Evolutionary conservation across 1,139 yeast genomes (phyloP).

Genomic region (Pichia sp.): DNA sequence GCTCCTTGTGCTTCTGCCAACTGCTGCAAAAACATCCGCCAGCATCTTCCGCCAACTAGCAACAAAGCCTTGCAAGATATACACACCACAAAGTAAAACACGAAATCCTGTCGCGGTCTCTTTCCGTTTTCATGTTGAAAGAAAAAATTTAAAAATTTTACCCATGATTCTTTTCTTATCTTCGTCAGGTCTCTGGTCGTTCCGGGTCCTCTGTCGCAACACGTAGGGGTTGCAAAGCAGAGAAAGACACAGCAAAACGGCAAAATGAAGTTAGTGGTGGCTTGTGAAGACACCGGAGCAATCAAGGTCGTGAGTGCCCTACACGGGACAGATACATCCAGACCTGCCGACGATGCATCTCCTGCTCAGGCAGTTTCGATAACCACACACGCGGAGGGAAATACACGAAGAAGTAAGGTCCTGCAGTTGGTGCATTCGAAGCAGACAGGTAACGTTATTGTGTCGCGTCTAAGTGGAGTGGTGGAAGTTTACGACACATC

Average conservation of each 20-base stretch:
- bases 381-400: constrained; percentile 11
- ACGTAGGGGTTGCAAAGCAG: not conserved
- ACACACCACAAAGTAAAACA: not conserved
- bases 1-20: too few species aligned
- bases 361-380: constrained; percentile 7
- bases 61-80: not conserved
- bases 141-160: not conserved
- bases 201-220: too few species aligned
- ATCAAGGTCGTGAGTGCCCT: constrained; percentile 53
- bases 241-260: not conserved
- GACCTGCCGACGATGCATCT: constrained; percentile 18
- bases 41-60: too few species aligned
- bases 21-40: too few species aligned
- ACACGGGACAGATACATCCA: constrained; percentile 67
- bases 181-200: not conserved
- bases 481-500: constrained; percentile 24
- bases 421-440: constrained; percentile 25
- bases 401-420: constrained; percentile 24
- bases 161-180: not conserved
- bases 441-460: constrained; percentile 34
- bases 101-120: not conserved
- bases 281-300: constrained; percentile 55
- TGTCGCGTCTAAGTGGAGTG: constrained; percentile 42
- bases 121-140: not conserved
- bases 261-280: constrained; percentile 47